Conservation (phyloP, 2,329 filamentous ascomycete species). For the Epichloe sylvatica region DNA sequence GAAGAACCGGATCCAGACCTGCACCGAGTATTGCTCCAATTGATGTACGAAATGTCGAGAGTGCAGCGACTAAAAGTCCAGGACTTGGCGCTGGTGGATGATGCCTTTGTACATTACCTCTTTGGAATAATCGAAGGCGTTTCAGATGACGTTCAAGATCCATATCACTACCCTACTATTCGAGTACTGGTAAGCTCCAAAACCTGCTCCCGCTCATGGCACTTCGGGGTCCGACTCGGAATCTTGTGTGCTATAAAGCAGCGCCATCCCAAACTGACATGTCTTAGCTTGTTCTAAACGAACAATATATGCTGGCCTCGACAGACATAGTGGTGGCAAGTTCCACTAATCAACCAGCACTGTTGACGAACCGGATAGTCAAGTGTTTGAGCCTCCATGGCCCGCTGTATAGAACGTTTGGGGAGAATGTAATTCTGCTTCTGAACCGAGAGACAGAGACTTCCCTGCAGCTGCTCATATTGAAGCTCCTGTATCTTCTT, state of each 20-base stretch:
- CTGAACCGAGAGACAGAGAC: conserved; percentile 93
- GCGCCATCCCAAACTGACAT: conserved; percentile 8
- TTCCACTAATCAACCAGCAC: conserved; percentile 24
- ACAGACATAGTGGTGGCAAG: conserved; percentile 36
- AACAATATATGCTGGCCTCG: conserved; percentile 85
- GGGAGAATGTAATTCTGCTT: conserved; percentile 90
- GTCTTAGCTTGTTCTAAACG: conserved; percentile 75
- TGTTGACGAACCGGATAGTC: conserved; percentile 82
- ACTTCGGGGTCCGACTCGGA: not conserved
- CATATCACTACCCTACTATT: conserved; percentile 92
- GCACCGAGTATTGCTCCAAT: conserved; percentile 68
- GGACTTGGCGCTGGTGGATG: conserved; percentile 64
- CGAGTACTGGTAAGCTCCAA: conserved; percentile 62
- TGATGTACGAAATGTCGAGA: conserved; percentile 92
- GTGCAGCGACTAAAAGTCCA: conserved; percentile 67
- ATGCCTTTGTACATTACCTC: conserved; percentile 70
- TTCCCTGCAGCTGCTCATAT: conserved; percentile 83
- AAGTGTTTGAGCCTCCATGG: conserved; percentile 78
- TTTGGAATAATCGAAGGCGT: conserved; percentile 79
- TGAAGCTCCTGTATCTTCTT: conserved; percentile 87
- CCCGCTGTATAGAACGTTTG: conserved; percentile 78
- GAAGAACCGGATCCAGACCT: conserved; percentile 55
- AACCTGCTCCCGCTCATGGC: not conserved
- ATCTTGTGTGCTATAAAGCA: not conserved
- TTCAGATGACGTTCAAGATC: conserved; percentile 76